Evolutionary conservation across 352 stramenopile genomes (phyloP).

Genomic region (Elongisporangium prolatum): DNA sequence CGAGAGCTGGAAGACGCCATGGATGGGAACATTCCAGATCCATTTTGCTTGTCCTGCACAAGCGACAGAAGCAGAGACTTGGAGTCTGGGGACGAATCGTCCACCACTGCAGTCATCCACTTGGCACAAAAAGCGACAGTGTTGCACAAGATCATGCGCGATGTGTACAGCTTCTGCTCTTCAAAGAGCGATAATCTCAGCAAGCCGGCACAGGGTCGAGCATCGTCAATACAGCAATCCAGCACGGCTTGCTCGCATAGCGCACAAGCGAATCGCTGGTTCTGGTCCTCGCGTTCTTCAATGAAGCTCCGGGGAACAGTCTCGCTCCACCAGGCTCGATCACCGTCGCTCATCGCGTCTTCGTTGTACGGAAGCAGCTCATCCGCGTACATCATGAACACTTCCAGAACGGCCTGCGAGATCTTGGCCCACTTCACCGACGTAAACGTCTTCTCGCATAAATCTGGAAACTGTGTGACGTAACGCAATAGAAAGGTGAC

Average conservation of each 20-base stretch:
- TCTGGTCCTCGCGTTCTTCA: slow-evolving; percentile 52
- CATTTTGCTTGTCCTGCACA: slow-evolving; percentile 26
- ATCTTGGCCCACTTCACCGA: slow-evolving; percentile 76
- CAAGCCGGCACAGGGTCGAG: slow-evolving; percentile 19
- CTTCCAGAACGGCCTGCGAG: slow-evolving; percentile 55
- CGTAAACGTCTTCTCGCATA: slow-evolving; percentile 58
- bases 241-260: slow-evolving; percentile 43
- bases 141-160: slow-evolving; percentile 80
- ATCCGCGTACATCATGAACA: slow-evolving; percentile 57
- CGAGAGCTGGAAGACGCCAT: slow-evolving; percentile 20
- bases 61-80: slow-evolving; percentile 46
- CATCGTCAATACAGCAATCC: slow-evolving; percentile 25
- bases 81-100: slow-evolving; percentile 22
- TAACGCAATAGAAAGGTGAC: slow-evolving; percentile 81
- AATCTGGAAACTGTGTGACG: slow-evolving; percentile 62
- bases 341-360: slow-evolving; percentile 22
- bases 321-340: slow-evolving; percentile 54
- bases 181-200: slow-evolving; percentile 64
- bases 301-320: slow-evolving; percentile 25
- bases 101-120: slow-evolving; percentile 65
- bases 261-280: slow-evolving; percentile 24
- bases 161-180: slow-evolving; percentile 77
- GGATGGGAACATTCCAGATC: slow-evolving; percentile 36
- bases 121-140: slow-evolving; percentile 62
- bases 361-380: slow-evolving; percentile 45